Conservation (phyloP, 352 stramenopile species). For the Pythium diclinum region DNA sequence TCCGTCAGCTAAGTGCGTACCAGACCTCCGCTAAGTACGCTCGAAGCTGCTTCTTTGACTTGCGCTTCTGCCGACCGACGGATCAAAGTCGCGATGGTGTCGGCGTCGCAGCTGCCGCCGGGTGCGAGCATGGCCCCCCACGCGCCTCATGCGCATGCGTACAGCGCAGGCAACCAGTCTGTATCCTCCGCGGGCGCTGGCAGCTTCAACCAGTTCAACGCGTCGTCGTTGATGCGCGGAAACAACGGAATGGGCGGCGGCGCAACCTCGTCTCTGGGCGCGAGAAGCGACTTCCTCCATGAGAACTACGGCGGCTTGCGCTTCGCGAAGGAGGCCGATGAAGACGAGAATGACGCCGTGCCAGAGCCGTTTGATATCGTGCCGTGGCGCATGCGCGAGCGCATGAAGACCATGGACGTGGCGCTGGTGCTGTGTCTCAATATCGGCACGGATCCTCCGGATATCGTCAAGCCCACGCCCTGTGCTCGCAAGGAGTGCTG, state of each 20-base stretch:
- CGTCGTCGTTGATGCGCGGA: constrained; percentile 8
- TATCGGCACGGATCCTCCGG: constrained; percentile 97
- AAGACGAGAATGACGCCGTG: constrained; percentile 25
- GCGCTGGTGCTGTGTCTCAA: constrained; percentile 97
- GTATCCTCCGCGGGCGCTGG: neutral
- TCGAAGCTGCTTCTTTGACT: constrained; percentile 10
- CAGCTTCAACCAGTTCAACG: constrained; percentile 11
- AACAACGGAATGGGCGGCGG: neutral
- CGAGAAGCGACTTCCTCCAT: constrained; percentile 24
- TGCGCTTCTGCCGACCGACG: neutral
- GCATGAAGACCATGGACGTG: constrained; percentile 92
- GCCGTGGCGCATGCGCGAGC: constrained; percentile 83
- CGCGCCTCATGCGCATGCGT: neutral
- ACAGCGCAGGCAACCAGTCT: neutral
- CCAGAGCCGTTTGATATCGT: constrained; percentile 46
- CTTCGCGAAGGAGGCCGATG: constrained; percentile 52
- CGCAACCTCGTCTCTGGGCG: neutral
- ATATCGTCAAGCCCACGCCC: constrained; percentile 95
- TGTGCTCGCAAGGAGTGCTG: constrained; percentile 98
- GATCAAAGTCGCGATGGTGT: constrained; percentile 15
- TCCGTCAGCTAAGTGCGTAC: constrained; percentile 6
- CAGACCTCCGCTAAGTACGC: constrained; percentile 6
- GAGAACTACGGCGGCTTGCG: constrained; percentile 48
- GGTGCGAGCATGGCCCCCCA: constrained; percentile 3
- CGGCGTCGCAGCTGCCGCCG: constrained; percentile 15